A percentile compares a stretch with the other conserved stretches of the same genome.
Evolutionary conservation across 1,139 yeast species (phyloP).

Genomic region (Magnusiomyces clavatus): DNA sequence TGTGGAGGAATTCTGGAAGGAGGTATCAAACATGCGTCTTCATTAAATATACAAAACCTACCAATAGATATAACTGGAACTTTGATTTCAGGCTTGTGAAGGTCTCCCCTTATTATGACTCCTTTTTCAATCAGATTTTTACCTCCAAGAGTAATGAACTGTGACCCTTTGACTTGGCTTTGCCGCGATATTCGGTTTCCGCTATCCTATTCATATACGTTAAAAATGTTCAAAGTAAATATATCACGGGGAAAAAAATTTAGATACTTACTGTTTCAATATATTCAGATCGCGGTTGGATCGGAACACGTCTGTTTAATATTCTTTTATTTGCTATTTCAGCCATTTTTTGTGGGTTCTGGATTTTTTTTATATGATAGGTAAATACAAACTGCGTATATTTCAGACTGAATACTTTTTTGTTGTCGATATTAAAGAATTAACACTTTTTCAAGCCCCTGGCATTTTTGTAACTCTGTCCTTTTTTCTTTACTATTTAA

Average conservation of each 20-base stretch:
- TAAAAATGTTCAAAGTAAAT: slow-evolving; percentile 26
- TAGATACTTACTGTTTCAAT: slow-evolving; percentile 23
- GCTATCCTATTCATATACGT: slow-evolving; percentile 24
- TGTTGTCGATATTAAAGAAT: too few species aligned
- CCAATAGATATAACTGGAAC: slow-evolving; percentile 45
- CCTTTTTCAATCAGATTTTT: slow-evolving; percentile 33
- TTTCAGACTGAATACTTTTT: too few species aligned
- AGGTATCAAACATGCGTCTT: slow-evolving; percentile 23
- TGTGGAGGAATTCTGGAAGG: slow-evolving; percentile 15
- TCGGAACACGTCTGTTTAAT: neutral
- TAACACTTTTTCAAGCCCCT: too few species aligned
- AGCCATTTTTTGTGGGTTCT: neutral
- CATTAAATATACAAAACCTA: slow-evolving; percentile 35
- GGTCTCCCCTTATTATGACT: slow-evolving; percentile 38
- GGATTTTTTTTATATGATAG: too few species aligned
- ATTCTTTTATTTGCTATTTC: neutral
- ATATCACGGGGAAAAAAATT: slow-evolving; percentile 22
- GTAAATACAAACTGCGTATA: too few species aligned
- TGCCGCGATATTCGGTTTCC: slow-evolving; percentile 51
- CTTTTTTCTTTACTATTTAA: too few species aligned
- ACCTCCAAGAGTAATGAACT: slow-evolving; percentile 43
- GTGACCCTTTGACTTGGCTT: slow-evolving; percentile 41
- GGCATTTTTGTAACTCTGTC: too few species aligned
- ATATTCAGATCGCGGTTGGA: slow-evolving; percentile 17
- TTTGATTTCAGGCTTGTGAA: slow-evolving; percentile 27